Conservation (phyloP, 257 asterid species). For the Lycium ferocissimum region DNA sequence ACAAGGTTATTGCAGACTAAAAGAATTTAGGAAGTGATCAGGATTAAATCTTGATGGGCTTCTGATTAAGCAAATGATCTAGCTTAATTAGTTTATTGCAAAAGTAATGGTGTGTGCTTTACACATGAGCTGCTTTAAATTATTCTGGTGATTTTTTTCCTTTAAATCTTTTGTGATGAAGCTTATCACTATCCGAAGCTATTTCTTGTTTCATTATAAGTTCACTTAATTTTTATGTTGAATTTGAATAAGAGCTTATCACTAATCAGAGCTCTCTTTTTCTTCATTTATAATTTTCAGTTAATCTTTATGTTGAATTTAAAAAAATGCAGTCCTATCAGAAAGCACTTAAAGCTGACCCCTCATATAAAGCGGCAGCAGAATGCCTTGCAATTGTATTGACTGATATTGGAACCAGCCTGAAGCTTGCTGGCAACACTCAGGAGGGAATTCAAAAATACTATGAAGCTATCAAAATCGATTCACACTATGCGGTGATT, state of each 20-base stretch:
- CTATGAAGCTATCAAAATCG: constrained; percentile 89
- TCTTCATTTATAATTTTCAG: constrained; percentile 24
- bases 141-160: background rate
- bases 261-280: background rate
- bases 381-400: constrained; percentile 95
- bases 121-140: constrained; percentile 7
- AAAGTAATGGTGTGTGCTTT: background rate
- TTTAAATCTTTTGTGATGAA: background rate
- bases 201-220: background rate
- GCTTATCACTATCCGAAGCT: background rate
- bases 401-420: constrained; percentile 97
- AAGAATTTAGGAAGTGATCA: constrained; percentile 9
- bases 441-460: constrained; percentile 97
- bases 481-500: constrained; percentile 91
- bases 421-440: constrained; percentile 96
- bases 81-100: constrained; percentile 20
- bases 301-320: constrained; percentile 30
- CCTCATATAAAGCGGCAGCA: constrained; percentile 84
- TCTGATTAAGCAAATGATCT: background rate
- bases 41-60: background rate
- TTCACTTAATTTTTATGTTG: constrained; percentile 12
- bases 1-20: constrained; percentile 1
- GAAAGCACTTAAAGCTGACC: constrained; percentile 83
- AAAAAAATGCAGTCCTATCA: constrained; percentile 83
- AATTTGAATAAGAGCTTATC: constrained; percentile 24